Evolutionary conservation across 176 grass and related monocot genomes (phyloP), one percentile per base, ranked within the genome.

Genomic region (Ensete glaucum): DNA sequence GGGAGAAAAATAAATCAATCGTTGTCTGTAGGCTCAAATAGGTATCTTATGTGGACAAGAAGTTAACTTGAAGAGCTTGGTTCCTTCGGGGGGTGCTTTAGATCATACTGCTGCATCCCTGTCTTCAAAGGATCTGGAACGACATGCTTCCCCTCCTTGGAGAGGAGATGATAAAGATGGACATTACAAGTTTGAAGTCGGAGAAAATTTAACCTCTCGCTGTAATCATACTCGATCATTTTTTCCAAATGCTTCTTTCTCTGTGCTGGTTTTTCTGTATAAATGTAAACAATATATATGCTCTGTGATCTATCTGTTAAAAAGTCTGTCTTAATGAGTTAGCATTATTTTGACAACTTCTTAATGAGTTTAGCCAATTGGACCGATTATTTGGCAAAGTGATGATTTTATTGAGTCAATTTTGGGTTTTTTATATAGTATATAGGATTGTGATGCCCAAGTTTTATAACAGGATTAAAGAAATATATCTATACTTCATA

Each of bases 101-200:
- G 81, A 80, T 19, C 65, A 83, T 51, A 55, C 69, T 67, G 72
- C 77, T 76, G 83, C 83, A 60, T 83, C 85, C 63, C 80, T 83
- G 73, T 80, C 49, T 64, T 60, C 74, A 11, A 83, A 93, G 72
- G 82, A 70, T 34, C 43, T 82, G 76, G 53, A 63, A 73, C 81
- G 74, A 62, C 62, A 81, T 19, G 77, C 74, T 56, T 94, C 88
- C 11, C 90, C 95, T 72, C 90, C 95, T 66, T 64, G 84, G 55
- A 99, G 95, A 78, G 90, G 77, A 80, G 95, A 98, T 82, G 95
- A 98, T 84, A 91, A 87, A 64, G 90, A 99, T 87, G 95, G 95
- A 0, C 90, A 94, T 63, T 99, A 89, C 82, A 88, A 91, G 80
- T 99, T 99, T 84, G 85, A 86, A 49, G 75, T 99, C 70, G 95